Base-by-base conservation (phyloP, 2,329 filamentous ascomycete species). In the Rachicladosporium sp. region DNA sequence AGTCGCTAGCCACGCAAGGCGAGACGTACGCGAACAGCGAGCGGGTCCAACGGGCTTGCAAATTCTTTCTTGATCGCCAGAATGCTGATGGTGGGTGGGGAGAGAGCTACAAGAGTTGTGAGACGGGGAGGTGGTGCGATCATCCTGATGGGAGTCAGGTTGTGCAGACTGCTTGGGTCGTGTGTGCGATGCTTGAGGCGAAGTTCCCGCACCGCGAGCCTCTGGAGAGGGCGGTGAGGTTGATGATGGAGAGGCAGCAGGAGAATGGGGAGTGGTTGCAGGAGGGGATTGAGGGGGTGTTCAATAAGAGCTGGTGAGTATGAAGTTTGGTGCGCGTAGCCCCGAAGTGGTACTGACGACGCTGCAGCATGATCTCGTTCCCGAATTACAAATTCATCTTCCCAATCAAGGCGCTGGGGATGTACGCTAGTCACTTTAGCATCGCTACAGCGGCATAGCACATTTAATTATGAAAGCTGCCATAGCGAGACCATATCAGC, bases 341-440 rank as follows among this genome's bases (percentile, higher is more conserved):
- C n/a, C n/a, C n/a, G n/a, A n/a, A n/a, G n/a, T n/a, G n/a, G n/a
- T n/a, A n/a, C n/a, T n/a, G n/a, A n/a, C n/a, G n/a, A n/a, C n/a
- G n/a, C n/a, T 43, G 43, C 53, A 80, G 78, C 70, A 96, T 95
- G 86, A 98, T 98, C 49, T 91, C 86, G 1, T 98, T 98, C 56
- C 89, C 89, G 33, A 98, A 98, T 69, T 98, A 98, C 70, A 98
- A 96, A 68, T 91, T 94, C 60, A 83, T 82, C 43, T 98, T 95
- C 63, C 80, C 89, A 1, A 82, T 96, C 58, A 93, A 93, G 65
- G 91, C 91, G 2, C 61, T 98, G 47, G 91, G 91, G 4, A 81
- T 95, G 76, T 98, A 86, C 68, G 77, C 81, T 4, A 73, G 68
- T 51, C 75, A 70, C 46, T 88, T 80, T n/a, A 19, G 15, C 15